phyloP scores from a whole-genome alignment of 2,329 filamentous ascomycete species.

The Botrytis byssoidea region DNA sequence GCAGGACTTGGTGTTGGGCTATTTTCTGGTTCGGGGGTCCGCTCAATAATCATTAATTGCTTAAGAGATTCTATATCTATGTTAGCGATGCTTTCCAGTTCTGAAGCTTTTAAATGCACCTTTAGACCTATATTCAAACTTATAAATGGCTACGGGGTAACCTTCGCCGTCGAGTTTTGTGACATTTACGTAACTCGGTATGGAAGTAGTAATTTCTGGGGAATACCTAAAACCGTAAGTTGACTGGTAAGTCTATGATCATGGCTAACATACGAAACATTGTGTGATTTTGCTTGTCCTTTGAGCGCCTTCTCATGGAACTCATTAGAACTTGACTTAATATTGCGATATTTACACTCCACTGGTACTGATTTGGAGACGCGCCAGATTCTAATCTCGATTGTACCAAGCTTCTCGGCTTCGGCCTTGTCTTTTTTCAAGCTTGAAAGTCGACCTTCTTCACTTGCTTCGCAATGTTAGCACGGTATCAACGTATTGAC shows the following conservation, averaged over 20 bases:
- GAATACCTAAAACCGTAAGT: neutral
- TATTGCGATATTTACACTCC: too few species aligned
- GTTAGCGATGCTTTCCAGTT: neutral
- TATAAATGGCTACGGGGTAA: slow-evolving; percentile 16
- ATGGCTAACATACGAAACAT: slow-evolving; percentile 14
- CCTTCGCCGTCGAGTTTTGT: neutral
- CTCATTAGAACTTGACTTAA: too few species aligned
- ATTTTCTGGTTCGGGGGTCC: slow-evolving; percentile 8
- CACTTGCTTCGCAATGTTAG: neutral
- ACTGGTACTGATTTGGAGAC: neutral
- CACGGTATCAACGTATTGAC: neutral
- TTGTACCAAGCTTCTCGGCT: slow-evolving; percentile 8
- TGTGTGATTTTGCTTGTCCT: slow-evolving; percentile 14
- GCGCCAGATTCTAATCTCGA: neutral
- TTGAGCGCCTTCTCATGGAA: slow-evolving; percentile 20
- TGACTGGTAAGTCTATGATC: neutral
- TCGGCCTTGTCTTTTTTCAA: neutral
- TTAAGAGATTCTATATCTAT: slow-evolving; percentile 12
- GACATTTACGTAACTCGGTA: fast-evolving
- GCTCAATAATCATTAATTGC: slow-evolving; percentile 15
- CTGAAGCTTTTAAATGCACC: neutral
- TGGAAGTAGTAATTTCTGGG: neutral
- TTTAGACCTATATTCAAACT: slow-evolving; percentile 15
- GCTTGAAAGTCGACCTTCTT: neutral
- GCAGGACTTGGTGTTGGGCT: neutral